Evolutionary conservation across 179 eudicot species (phyloP).

Genomic region (Silene vulgaris): DNA sequence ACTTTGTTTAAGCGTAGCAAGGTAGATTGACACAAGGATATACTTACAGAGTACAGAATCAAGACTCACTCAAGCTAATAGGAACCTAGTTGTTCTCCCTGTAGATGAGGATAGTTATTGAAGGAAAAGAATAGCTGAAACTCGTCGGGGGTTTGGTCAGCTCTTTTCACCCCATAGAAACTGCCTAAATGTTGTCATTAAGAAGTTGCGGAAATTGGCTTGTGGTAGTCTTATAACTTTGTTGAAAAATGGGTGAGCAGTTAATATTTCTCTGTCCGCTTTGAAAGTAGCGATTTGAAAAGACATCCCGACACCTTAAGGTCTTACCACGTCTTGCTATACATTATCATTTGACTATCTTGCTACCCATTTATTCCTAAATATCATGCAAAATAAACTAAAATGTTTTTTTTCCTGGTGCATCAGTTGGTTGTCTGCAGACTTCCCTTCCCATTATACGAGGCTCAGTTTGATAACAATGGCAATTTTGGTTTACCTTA

Average conservation of each 20-base stretch:
- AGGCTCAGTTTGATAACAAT: background rate
- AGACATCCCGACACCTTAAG: background rate
- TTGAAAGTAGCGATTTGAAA: background rate
- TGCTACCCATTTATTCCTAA: background rate
- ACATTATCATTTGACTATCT: background rate
- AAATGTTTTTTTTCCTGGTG: background rate
- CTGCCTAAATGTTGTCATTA: background rate
- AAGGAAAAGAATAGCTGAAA: background rate
- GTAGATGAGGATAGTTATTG: background rate
- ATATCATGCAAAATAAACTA: background rate
- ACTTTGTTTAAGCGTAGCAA: background rate
- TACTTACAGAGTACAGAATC: background rate
- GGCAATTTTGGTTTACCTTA: constrained; percentile 3
- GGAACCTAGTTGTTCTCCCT: too few relatives aligned
- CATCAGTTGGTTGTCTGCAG: background rate
- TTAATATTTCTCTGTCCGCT: background rate
- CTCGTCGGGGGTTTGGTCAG: background rate
- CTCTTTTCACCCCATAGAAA: background rate
- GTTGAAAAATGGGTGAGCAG: background rate
- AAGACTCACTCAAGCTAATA: background rate
- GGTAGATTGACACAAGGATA: background rate
- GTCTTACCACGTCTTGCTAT: background rate
- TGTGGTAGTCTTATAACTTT: background rate
- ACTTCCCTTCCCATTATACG: background rate
- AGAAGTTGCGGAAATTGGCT: background rate